Evolutionary conservation across 768 basidiomycete species (phyloP), one percentile per base, ranked within the genome.

Genomic region (Lactarius akahatsu): DNA sequence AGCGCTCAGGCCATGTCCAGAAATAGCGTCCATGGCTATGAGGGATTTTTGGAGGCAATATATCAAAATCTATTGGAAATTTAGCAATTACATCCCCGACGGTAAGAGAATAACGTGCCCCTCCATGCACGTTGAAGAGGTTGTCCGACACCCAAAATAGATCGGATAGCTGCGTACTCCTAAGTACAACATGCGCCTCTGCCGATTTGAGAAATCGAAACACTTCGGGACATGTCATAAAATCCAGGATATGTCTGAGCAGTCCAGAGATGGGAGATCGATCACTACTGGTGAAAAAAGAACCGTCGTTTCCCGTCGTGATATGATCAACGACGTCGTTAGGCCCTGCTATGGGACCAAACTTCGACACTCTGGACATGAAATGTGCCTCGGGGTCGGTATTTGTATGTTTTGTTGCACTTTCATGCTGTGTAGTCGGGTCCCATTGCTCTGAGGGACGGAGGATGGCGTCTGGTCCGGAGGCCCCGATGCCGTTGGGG

Each of bases 51-150:
- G 50, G 34, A 67, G 63, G 41, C 63, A 65, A 40, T 65, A 20
- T 28, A 59, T 45, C 56, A 67, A 11, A 28, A 67, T 60, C 66
- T 65, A 54, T 18, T 15, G 10, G 0, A 36, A 36, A 1, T 23
- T 65, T 7, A 65, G 47, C 20, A 23, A 0, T 4, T 3, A 57
- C 55, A 20, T 10, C 26, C 36, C 9, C 26, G 26, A 38, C 38
- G 3, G 6, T 9, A 13, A 28, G 11, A 18, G 5, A 11, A 32
- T 30, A 16, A 28, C 66, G 11, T 40, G 60, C 66, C 58, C 66
- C 66, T 41, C 66, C 66, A 47, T 67, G 66, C 18, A 67, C 26
- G 58, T 65, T 38, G 34, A 67, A 57, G 13, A 67, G 32, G 32
- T 67, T 67, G 16, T 67, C 41, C 23, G 59, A 45, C 1, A 67